phyloP scores from a whole-genome alignment of 176 grass and related monocot species.

The Saccharum officinarum region DNA sequence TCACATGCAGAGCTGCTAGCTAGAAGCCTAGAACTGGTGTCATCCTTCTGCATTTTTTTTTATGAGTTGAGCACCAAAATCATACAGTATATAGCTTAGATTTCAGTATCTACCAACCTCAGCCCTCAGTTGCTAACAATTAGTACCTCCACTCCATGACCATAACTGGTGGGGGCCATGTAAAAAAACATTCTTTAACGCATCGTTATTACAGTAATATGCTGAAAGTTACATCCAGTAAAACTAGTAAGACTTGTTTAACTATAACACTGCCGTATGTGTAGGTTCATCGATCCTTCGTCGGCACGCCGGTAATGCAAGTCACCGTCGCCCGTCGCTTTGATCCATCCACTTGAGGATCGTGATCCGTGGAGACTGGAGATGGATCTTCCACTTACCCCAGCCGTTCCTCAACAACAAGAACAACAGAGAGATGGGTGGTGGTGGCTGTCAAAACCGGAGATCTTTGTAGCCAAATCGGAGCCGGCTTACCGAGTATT shows the following conservation, averaged over 20 bases:
- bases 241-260: no score
- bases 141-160: no score
- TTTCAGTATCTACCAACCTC: background rate
- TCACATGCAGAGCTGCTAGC: background rate
- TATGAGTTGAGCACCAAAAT: background rate
- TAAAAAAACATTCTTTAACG: background rate
- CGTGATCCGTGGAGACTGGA: background rate
- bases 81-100: background rate
- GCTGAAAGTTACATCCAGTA: no score
- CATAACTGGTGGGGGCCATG: background rate
- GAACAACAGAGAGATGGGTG: background rate
- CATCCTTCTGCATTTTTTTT: background rate
- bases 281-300: slow-evolving; percentile 5
- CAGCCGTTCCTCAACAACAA: background rate
- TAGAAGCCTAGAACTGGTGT: background rate
- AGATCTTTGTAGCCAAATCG: background rate
- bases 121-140: no score
- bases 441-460: slow-evolving; percentile 13
- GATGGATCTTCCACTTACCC: slow-evolving; percentile 18
- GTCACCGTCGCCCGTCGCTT: slow-evolving; percentile 7
- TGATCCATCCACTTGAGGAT: slow-evolving; percentile 8
- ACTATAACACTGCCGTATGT: background rate
- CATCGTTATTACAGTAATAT: no score
- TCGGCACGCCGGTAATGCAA: slow-evolving; percentile 35
- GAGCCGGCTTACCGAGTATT: background rate